phyloP scores from a whole-genome alignment of 352 stramenopile genomes.

The Phytophthora colocasiae region DNA sequence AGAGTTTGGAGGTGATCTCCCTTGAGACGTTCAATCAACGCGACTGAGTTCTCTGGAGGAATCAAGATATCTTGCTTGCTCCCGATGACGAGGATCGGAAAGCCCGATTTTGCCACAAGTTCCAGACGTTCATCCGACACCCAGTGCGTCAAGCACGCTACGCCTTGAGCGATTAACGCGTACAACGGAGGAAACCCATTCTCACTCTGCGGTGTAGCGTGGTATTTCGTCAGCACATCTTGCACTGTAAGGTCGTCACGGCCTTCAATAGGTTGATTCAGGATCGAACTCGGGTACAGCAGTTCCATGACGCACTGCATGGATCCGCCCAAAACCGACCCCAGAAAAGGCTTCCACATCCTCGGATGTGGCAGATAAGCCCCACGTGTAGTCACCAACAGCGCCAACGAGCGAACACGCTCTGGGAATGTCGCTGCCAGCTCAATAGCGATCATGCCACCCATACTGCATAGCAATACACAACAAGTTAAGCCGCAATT shows the following conservation, averaged over 20 bases:
- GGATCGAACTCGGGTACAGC: constrained; percentile 36
- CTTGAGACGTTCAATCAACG: constrained; percentile 36
- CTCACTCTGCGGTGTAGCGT: constrained; percentile 34
- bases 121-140: constrained; percentile 57
- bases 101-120: constrained; percentile 43
- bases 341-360: constrained; percentile 41
- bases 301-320: constrained; percentile 40
- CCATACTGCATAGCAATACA: constrained; percentile 43
- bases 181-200: constrained; percentile 31
- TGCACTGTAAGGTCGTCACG: constrained; percentile 40
- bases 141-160: constrained; percentile 60
- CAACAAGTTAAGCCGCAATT: neutral
- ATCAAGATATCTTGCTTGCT: constrained; percentile 58
- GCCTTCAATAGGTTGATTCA: constrained; percentile 33
- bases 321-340: constrained; percentile 30
- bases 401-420: constrained; percentile 43
- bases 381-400: constrained; percentile 46
- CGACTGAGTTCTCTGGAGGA: constrained; percentile 41
- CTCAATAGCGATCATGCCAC: constrained; percentile 58
- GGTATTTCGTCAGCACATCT: constrained; percentile 43
- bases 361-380: constrained; percentile 31
- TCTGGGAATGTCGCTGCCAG: constrained; percentile 35
- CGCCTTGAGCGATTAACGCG: constrained; percentile 49
- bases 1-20: constrained; percentile 37
- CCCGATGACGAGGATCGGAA: constrained; percentile 60